Percentiles rank a stretch among this genome's conserved stretches.
Evolutionary conservation across 2,329 filamentous ascomycete species (phyloP).

Genomic region (Fusarium brevicatenulatum): DNA sequence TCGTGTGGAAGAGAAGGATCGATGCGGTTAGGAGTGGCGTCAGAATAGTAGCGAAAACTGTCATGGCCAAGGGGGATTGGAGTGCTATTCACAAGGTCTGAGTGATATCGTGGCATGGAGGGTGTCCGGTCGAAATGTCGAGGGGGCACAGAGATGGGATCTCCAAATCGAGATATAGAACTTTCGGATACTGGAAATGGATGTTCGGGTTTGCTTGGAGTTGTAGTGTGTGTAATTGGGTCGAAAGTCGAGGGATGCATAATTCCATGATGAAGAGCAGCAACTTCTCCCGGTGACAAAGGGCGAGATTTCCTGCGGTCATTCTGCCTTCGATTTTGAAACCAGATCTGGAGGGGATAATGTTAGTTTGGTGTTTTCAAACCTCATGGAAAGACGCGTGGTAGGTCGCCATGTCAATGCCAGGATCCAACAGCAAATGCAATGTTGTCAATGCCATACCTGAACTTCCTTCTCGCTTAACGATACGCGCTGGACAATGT

Average conservation of each 20-base stretch:
- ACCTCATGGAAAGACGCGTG: slow-evolving; percentile 26
- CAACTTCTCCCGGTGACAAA: slow-evolving; percentile 80
- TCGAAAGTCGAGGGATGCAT: slow-evolving; percentile 64
- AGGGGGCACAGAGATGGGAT: slow-evolving; percentile 41
- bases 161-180: slow-evolving; percentile 38
- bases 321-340: slow-evolving; percentile 94
- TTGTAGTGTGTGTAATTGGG: slow-evolving; percentile 45
- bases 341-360: slow-evolving; percentile 81
- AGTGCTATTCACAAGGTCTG: slow-evolving; percentile 41
- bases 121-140: slow-evolving; percentile 41
- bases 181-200: slow-evolving; percentile 44
- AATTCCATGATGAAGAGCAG: slow-evolving; percentile 65
- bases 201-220: slow-evolving; percentile 43
- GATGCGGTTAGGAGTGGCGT: slow-evolving; percentile 42
- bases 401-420: neutral
- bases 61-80: slow-evolving; percentile 39
- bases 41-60: slow-evolving; percentile 25
- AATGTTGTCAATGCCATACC: slow-evolving; percentile 63
- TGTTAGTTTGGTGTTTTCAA: slow-evolving; percentile 31
- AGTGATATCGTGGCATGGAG: slow-evolving; percentile 41
- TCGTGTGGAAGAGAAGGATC: slow-evolving; percentile 44
- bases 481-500: slow-evolving; percentile 85
- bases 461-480: slow-evolving; percentile 97
- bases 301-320: slow-evolving; percentile 89
- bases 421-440: neutral